Base-by-base conservation (phyloP, 2,329 filamentous ascomycete species). In the Teratosphaeria nubilosa region DNA sequence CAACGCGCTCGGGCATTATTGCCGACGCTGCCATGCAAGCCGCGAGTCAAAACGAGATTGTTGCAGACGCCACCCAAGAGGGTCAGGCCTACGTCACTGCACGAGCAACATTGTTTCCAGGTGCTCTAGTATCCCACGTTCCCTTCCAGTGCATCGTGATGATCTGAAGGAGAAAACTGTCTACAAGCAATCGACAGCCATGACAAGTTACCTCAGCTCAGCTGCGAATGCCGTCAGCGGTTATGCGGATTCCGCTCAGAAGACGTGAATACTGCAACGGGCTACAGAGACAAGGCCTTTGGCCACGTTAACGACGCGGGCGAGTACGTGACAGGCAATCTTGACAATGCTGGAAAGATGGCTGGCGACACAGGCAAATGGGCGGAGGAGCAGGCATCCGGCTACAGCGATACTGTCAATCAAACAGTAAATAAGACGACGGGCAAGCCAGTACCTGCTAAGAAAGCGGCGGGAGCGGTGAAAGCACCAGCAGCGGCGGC, bases 221-320 rank as follows among this genome's bases (percentile, higher is more conserved):
- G 58, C 51, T 6, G 53, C 50, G 37, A 51, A 61, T 22, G 31
- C 58, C 6, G 60, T 58, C 10, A 32, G 55, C 6, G 60, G 60
- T 31, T 59, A 59, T 37, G 56, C 53, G 16, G 30, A 31, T 22
- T 51, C 55, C 16, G 60, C 60, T 13, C 52, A 55, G 24, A 50
- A 56, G 20, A 59, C 58, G 53, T 41, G 0, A 14, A 61, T 1
- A 41, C 32, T 5, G 60, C 54, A 9, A 58, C 45, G 1, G 60
- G 60, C 22, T 57, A 55, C 48, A 50, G 57, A n/a, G 60, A 61
- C 50, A 58, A 59, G 45, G 60, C 60, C 1, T 61, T 59, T 50
- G 60, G 60, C 6, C 59, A 61, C 20, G 60, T 61, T 2, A 59
- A 61, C 41, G 58, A 59, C 53, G 60, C 58, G 31, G 60, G 60